Evolutionary conservation across 2,329 filamentous ascomycete genomes (phyloP).

Genomic region (Coniochaeta ligniaria): DNA sequence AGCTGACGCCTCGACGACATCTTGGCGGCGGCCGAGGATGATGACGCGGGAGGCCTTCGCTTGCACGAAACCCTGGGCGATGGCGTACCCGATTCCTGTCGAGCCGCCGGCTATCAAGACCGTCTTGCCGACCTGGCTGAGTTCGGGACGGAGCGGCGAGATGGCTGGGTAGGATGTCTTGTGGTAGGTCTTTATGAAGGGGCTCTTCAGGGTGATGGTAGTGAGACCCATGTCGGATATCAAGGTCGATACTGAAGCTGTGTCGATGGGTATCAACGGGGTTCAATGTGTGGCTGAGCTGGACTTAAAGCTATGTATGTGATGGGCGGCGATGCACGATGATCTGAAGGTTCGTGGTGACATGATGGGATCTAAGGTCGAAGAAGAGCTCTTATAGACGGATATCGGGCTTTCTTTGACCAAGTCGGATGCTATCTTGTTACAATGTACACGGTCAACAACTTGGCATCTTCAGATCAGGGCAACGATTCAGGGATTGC

Average conservation of each 20-base stretch:
- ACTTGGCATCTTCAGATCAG: too few relatives aligned
- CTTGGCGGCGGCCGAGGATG: slow-evolving; percentile 20
- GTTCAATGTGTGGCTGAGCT: neutral
- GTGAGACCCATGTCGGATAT: slow-evolving; percentile 4
- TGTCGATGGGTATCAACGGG: too few relatives aligned
- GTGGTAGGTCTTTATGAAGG: slow-evolving; percentile 24
- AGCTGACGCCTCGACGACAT: slow-evolving; percentile 11
- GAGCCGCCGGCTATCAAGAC: slow-evolving; percentile 63
- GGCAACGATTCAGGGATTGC: too few relatives aligned
- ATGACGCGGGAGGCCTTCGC: slow-evolving; percentile 26
- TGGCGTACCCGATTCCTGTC: slow-evolving; percentile 57
- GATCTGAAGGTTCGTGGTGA: too few relatives aligned
- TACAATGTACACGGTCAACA: too few relatives aligned
- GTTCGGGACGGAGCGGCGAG: slow-evolving; percentile 23
- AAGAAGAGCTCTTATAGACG: too few relatives aligned
- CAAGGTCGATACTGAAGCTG: too few relatives aligned
- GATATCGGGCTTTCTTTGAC: too few relatives aligned
- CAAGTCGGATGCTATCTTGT: too few relatives aligned
- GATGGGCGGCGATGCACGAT: too few relatives aligned
- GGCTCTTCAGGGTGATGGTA: slow-evolving; percentile 12
- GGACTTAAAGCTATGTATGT: too few relatives aligned
- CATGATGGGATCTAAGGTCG: too few relatives aligned
- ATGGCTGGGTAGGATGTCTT: slow-evolving; percentile 28
- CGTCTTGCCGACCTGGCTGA: slow-evolving; percentile 35
- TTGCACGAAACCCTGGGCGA: slow-evolving; percentile 47